Evolutionary conservation across 805 yeast species (phyloP), one percentile per base, ranked within the genome.

Genomic region (Myxozyma monticola): DNA sequence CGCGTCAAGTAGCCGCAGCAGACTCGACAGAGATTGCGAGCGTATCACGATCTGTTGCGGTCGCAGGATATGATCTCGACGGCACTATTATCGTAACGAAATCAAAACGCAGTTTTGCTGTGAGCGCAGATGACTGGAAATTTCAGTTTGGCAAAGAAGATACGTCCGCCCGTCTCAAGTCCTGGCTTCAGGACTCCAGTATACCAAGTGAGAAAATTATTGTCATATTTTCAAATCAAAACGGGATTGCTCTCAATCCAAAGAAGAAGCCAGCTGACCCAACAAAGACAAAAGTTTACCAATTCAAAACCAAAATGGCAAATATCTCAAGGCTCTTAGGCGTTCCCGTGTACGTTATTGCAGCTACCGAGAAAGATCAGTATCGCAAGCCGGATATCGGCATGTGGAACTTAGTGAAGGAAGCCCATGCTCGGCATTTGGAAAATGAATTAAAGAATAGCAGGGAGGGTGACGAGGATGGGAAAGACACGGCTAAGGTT

Each of bases 211-310:
- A n/a, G n/a, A 3, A 17, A 42, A 18, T 76, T 1, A 59, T 89
- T 2, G 90, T 84, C 2, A 77, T 91, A 1, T 87, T 91, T 65
- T 80, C 96, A 0, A 91, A 91, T 64, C 99, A 91, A 66, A 96
- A 91, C 18, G 84, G 81, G 0, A 76, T 82, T 1, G 68, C 79
- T 0, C 61, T 68, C 43, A 76, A 35, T 40, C 61, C 2, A 71
- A 71, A 20, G 76, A 44, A 60, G 20, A 57, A 51, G 4, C 24
- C 70, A 58, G 22, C 63, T 70, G 31, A 60, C 56, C 28, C 54
- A 28, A 47, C 68, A 9, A 14, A 60, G 62, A 18, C 68, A 68
- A 0, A 64, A 62, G 0, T 71, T 21, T 76, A 80, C 64, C 87
- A 0, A 75, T 93, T 0, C 75, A 89, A 1, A 81, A 77, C 56